Percentiles rank a stretch among this genome's conserved stretches.
Conservation (phyloP, 768 basidiomycete species). For the Lentinus tigrinus region DNA sequence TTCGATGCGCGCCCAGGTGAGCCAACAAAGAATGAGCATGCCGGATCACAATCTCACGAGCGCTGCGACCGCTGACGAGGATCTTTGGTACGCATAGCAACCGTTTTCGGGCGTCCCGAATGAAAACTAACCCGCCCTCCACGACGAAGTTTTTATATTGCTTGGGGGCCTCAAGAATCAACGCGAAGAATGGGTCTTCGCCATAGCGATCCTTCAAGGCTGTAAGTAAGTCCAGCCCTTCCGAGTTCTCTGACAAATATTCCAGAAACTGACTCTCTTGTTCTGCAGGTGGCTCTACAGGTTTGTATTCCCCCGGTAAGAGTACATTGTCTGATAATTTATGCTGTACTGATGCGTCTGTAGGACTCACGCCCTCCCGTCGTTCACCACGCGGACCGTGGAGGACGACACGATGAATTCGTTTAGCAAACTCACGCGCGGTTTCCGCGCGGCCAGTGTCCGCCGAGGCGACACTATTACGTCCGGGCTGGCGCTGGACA, state of each 20-base stretch:
- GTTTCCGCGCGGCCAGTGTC: background rate
- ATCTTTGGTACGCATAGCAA: slow-evolving; percentile 31
- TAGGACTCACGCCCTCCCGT: background rate
- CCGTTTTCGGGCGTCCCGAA: slow-evolving; percentile 3
- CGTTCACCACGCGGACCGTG: background rate
- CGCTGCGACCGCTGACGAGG: slow-evolving; percentile 10
- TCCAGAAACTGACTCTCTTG: background rate
- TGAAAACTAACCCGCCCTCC: slow-evolving; percentile 15
- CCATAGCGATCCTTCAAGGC: background rate
- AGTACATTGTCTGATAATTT: background rate
- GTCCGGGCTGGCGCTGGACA: too few relatives aligned
- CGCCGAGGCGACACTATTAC: background rate
- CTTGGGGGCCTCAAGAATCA: background rate
- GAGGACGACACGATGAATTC: background rate
- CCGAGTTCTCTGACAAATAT: background rate
- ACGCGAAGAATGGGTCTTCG: background rate
- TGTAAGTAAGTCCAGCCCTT: background rate
- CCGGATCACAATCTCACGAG: slow-evolving; percentile 30
- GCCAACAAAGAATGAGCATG: slow-evolving; percentile 33
- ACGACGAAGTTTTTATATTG: slow-evolving; percentile 15
- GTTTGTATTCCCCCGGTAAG: background rate
- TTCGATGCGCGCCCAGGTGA: slow-evolving; percentile 31
- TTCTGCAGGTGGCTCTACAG: background rate
- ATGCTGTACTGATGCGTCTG: background rate
- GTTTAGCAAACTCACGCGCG: background rate